Evolutionary conservation across 1,139 yeast genomes (phyloP).

Genomic region (Torulaspora globosa): DNA sequence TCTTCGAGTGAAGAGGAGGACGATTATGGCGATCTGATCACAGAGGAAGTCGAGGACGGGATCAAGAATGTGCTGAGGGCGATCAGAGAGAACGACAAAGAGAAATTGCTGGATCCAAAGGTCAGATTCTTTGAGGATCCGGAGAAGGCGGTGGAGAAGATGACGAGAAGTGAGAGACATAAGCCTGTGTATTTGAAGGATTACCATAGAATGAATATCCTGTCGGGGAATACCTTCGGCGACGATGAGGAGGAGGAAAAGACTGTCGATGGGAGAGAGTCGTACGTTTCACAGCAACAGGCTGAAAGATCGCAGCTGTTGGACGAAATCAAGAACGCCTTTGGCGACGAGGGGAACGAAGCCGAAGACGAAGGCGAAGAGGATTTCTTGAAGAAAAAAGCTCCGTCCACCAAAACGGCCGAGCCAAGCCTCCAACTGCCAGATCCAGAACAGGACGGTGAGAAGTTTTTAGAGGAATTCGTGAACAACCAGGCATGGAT

Average conservation of each 20-base stretch:
- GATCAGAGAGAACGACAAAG: conserved; percentile 59
- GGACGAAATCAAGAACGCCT: conserved; percentile 69
- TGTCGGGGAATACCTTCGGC: conserved; percentile 55
- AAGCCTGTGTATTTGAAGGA: conserved; percentile 89
- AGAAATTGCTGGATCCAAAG: conserved; percentile 58
- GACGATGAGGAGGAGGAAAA: conserved; percentile 51
- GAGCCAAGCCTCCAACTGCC: conserved; percentile 47
- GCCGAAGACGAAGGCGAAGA: conserved; percentile 48
- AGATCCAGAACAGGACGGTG: conserved; percentile 61
- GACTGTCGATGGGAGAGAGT: conserved; percentile 58
- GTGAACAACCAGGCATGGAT: conserved; percentile 84
- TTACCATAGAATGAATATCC: conserved; percentile 78
- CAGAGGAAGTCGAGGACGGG: conserved; percentile 80
- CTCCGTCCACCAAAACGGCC: conserved; percentile 38
- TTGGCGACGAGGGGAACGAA: conserved; percentile 47
- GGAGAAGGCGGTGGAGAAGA: conserved; percentile 39
- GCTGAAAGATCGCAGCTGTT: conserved; percentile 72
- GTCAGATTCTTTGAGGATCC: conserved; percentile 69
- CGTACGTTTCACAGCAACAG: conserved; percentile 66
- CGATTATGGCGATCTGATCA: conserved; percentile 81
- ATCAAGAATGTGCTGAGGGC: conserved; percentile 69
- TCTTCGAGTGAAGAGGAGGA: conserved; percentile 75
- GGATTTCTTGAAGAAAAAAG: conserved; percentile 57
- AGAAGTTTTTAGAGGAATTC: conserved; percentile 67
- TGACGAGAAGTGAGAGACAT: conserved; percentile 41